Base-by-base conservation (phyloP, 2,329 filamentous ascomycete genomes). In the Pseudocercospora vitis region DNA sequence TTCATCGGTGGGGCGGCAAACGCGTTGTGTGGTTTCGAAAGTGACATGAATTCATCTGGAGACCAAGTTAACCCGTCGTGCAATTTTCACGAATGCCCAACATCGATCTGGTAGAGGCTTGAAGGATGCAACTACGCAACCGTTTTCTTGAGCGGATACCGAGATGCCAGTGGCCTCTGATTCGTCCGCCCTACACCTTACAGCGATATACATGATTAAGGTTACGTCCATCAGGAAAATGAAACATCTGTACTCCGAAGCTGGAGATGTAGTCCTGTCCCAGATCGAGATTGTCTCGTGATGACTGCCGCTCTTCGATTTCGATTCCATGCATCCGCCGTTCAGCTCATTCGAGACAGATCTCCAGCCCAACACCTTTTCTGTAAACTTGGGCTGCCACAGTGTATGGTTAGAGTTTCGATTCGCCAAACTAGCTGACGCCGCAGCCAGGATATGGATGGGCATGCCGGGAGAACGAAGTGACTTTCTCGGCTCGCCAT, bases 121-220 rank as follows among this genome's bases (percentile, higher is more conserved):
- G 8, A 40, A 40, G 37, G 18, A 40, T 40, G 37, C 37, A n/a
- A 40, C n/a, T n/a, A n/a, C n/a, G n/a, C n/a, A n/a, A n/a, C 33
- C 33, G 18, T 23, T 23, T 40, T 12, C 6, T 12, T 12, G 37
- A 23, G 16, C 37, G 37, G 19, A 24, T 16, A 23, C 24, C 37
- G 9, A 42, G 19, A 42, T 42, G 37, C n/a, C n/a, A 3, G n/a
- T 21, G 18, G 37, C 18, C 18, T 42, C 37, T 21, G 37, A 42
- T 42, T 42, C 37, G 37, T 12, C 37, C 37, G 37, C 37, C 24
- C 24, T 18, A 6, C 24, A 21, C 37, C 37, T n/a, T 42, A 42
- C 24, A 42, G 37, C 37, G 24, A 42, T 42, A 14, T 42, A 24
- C 37, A 42, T n/a, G 19, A 42, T 42, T 42, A 42, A 42, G 37